Evolutionary conservation across 2,329 filamentous ascomycete genomes (phyloP), one percentile per base, ranked within the genome.

Genomic region (Berkeleyomyces basicola): DNA sequence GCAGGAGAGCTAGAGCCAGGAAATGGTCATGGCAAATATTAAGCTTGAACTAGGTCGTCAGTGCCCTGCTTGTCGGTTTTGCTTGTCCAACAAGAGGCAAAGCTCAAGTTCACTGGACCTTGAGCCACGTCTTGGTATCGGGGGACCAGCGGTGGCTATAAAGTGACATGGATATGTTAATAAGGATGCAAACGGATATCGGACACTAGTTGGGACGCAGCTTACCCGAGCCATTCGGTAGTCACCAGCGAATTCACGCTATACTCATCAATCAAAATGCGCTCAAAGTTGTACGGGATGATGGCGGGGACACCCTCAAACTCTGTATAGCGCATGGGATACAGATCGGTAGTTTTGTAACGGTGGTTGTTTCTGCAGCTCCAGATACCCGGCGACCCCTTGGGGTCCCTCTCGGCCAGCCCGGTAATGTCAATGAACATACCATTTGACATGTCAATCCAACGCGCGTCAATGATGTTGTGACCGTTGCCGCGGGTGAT

Each of bases 361-460:
- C 78, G 76, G 73, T 95, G 89, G 68, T 80, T 79, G 70, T 93
- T 91, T 76, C 92, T 92, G 75, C 88, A 92, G 69, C 82, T 83
- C 82, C 86, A 88, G 39, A 87, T 71, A 5, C 86, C 86, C 0
- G 87, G 86, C 23, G 74, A 68, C 1, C 71, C 72, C 14, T 76
- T 74, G 0, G 81, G 78, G 40, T 88, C 78, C 23, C 85, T 81
- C 74, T 90, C 85, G 59, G 82, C 81, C 43, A 93, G 74, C 10
- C 82, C 88, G 0, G 89, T 93, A 69, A 95, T 90, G 71, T 93
- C 88, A 71, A 93, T 84, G 72, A 87, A 95, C 69, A 92, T 78
- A 58, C 88, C 88, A 68, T 85, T 93, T 62, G 75, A 73, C 64
- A 79, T 79, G 72, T 93, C 88, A 69, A 93, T 88, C 87, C 87